Evolutionary conservation across 1,284 basidiomycete genomes (phyloP).

Genomic region (Moesziomyces aphidis): DNA sequence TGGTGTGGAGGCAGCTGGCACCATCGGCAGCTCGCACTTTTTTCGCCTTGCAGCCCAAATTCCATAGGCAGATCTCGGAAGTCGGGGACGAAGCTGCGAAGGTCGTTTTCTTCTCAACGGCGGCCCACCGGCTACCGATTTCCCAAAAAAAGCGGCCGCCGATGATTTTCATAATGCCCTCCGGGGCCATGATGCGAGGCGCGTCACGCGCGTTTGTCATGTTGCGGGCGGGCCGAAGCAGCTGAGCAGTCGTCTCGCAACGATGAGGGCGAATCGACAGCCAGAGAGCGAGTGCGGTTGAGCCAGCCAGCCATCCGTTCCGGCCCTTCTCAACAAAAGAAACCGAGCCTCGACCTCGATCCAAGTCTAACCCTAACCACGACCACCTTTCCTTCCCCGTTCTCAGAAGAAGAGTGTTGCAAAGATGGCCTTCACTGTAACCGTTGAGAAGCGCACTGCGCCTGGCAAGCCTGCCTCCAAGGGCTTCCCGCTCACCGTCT

Average conservation of each 20-base stretch:
- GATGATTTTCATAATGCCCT: neutral
- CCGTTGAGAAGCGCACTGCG: conserved; percentile 44
- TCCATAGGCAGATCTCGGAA: conserved; percentile 7
- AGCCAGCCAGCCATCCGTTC: neutral
- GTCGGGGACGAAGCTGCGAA: conserved; percentile 1
- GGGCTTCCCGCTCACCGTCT: conserved; percentile 50
- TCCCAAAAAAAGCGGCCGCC: conserved; percentile 1
- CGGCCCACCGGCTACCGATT: neutral
- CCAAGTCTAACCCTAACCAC: neutral
- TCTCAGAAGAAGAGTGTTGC: neutral
- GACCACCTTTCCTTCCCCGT: conserved; percentile 1
- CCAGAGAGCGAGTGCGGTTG: conserved; percentile 1
- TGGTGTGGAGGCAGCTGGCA: neutral
- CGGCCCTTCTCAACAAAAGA: neutral
- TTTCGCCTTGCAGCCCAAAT: conserved; percentile 20
- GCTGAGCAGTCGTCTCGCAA: neutral
- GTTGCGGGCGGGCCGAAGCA: neutral
- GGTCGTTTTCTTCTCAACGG: neutral
- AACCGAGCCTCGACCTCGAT: neutral
- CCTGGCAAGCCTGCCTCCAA: conserved; percentile 52
- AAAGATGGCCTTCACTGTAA: conserved; percentile 45
- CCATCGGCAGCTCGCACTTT: conserved; percentile 16
- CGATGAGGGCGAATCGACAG: too few species aligned
- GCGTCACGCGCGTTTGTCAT: conserved; percentile 7
- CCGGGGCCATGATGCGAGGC: neutral